These are phyloP conservation scores for Alternaria arbusti DNA, from an alignment of 2,329 filamentous ascomycete species.

Conservation along the genomic window DNA sequence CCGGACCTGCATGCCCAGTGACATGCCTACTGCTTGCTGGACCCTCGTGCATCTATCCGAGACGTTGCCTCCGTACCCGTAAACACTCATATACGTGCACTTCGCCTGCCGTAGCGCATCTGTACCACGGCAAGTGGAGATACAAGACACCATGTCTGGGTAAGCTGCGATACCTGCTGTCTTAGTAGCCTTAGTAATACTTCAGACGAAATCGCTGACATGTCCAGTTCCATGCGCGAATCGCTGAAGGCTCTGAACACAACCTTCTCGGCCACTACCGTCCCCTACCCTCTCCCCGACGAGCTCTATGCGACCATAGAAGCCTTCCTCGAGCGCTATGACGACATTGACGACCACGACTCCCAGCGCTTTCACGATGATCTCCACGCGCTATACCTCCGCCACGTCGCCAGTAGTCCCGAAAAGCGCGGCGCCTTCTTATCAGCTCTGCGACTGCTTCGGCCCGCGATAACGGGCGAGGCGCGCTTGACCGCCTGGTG, in stretches of 20 bases:
- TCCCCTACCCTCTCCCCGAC: slow-evolving; percentile 67
- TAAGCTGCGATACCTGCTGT: slow-evolving; percentile 15
- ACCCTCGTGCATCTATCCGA: background rate
- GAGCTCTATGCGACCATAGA: slow-evolving; percentile 68
- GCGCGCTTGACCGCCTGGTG: slow-evolving; percentile 74
- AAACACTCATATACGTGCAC: background rate
- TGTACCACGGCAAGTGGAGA: slow-evolving; percentile 8
- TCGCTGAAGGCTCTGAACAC: slow-evolving; percentile 54
- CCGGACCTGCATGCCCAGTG: slow-evolving; percentile 17
- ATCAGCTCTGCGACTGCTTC: slow-evolving; percentile 67
- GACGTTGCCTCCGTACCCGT: background rate
- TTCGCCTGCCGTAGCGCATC: slow-evolving; percentile 5
- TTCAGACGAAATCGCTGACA: slow-evolving; percentile 29
- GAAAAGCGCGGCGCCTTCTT: slow-evolving; percentile 72
- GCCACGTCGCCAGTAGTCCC: slow-evolving; percentile 64
- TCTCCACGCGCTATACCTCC: slow-evolving; percentile 70
- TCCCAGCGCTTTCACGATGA: slow-evolving; percentile 78
- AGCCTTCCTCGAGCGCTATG: slow-evolving; percentile 71
- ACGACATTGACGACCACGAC: slow-evolving; percentile 69
- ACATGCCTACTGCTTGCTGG: slow-evolving; percentile 8
- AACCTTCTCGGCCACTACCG: slow-evolving; percentile 51
- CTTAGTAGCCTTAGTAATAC: background rate
- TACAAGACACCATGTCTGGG: slow-evolving; percentile 29
- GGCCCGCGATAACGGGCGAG: slow-evolving; percentile 68
- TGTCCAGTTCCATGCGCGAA: slow-evolving; percentile 57